Conservation (phyloP, 2,329 filamentous ascomycete species). For the Pseudocercospora pini-densiflorae region DNA sequence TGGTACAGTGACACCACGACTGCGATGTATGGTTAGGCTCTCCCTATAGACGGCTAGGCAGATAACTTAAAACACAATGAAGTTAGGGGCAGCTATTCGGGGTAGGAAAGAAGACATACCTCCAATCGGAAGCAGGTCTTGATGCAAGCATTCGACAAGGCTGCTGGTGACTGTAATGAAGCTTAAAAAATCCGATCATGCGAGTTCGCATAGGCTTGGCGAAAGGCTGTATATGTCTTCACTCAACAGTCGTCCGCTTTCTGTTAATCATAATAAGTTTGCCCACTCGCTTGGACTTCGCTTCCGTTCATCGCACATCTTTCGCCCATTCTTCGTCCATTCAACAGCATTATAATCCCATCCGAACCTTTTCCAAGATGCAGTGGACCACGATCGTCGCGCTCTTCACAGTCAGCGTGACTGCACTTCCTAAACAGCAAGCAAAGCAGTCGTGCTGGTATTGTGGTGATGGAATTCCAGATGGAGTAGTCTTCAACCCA, state of each 20-base stretch:
- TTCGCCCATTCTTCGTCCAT: neutral
- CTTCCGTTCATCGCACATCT: neutral
- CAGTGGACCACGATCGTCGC: neutral
- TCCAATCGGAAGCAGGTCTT: neutral
- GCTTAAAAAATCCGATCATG: neutral
- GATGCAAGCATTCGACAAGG: conserved; percentile 3
- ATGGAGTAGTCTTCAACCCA: neutral
- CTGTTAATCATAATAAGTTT: neutral
- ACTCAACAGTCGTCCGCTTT: neutral
- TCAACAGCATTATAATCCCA: neutral
- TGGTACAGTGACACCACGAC: neutral
- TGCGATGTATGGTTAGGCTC: neutral
- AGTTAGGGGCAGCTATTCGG: neutral
- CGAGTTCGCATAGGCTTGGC: neutral
- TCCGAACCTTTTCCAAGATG: neutral
- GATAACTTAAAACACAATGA: neutral
- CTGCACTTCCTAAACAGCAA: neutral
- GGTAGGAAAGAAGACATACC: neutral
- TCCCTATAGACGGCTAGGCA: neutral
- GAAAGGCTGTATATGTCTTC: neutral
- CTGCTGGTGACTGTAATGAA: neutral
- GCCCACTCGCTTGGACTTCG: neutral
- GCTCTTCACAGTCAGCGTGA: neutral
- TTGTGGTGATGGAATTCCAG: neutral
- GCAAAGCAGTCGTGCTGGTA: neutral